phyloP scores from a whole-genome alignment of 2,329 filamentous ascomycete genomes.

The Hawksworthiomyces lignivorus region DNA sequence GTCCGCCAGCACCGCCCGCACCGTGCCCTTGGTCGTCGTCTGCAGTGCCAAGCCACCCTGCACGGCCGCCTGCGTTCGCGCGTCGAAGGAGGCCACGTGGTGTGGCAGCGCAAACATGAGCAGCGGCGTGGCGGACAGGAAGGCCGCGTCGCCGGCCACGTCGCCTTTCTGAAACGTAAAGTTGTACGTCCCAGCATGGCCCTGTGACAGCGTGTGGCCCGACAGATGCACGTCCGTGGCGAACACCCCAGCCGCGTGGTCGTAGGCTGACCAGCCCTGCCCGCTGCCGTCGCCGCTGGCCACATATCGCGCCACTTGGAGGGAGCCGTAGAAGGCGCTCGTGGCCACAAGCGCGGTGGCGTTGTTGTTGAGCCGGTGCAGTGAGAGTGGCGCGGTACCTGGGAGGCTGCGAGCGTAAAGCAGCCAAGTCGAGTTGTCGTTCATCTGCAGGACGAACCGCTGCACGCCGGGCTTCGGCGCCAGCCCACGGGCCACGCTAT shows the following conservation, averaged over 20 bases:
- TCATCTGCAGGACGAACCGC: slow-evolving; percentile 69
- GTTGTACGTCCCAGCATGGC: slow-evolving; percentile 59
- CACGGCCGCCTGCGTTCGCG: slow-evolving; percentile 39
- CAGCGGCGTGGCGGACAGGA: slow-evolving; percentile 36
- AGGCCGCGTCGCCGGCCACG: slow-evolving; percentile 31
- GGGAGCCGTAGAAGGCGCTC: slow-evolving; percentile 62
- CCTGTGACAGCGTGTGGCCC: slow-evolving; percentile 43
- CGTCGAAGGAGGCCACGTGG: slow-evolving; percentile 69
- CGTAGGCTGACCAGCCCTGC: slow-evolving; percentile 57
- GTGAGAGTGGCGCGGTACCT: slow-evolving; percentile 50
- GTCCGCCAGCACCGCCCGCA: slow-evolving; percentile 63
- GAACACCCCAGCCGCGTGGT: slow-evolving; percentile 69
- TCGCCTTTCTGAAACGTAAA: slow-evolving; percentile 69
- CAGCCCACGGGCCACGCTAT: background rate
- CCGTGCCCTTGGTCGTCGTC: slow-evolving; percentile 79
- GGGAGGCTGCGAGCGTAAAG: slow-evolving; percentile 62
- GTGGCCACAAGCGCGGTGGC: slow-evolving; percentile 53
- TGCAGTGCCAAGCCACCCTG: slow-evolving; percentile 53
- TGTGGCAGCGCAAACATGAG: slow-evolving; percentile 87
- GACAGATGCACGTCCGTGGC: slow-evolving; percentile 55
- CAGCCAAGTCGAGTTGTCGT: slow-evolving; percentile 69
- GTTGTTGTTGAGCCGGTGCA: slow-evolving; percentile 61
- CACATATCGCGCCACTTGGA: slow-evolving; percentile 79
- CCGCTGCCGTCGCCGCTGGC: slow-evolving; percentile 45
- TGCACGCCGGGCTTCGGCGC: slow-evolving; percentile 49